Percentiles rank a stretch among this genome's conserved stretches.
Evolutionary conservation across 805 yeast species (phyloP).

Genomic region (Grigorovia humatica): DNA sequence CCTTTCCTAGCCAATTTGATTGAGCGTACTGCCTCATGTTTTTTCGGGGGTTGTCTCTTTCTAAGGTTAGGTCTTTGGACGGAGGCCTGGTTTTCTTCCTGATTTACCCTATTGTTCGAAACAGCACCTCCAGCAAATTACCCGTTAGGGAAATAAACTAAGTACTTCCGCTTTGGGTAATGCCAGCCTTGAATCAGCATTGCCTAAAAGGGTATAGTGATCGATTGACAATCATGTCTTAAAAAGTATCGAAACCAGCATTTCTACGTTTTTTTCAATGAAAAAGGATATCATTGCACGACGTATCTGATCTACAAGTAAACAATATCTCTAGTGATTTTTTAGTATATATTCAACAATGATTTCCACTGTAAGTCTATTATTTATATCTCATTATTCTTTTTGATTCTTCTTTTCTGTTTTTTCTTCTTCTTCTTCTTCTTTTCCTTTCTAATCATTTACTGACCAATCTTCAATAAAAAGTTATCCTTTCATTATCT

Average conservation of each 20-base stretch:
- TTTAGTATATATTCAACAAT: too few species aligned
- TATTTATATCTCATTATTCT: neutral
- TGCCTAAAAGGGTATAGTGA: neutral
- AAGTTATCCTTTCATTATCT: neutral
- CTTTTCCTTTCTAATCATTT: neutral
- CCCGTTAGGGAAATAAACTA: neutral
- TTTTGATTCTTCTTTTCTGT: too few species aligned
- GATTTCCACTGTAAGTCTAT: neutral
- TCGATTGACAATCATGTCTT: neutral
- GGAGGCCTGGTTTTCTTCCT: too few species aligned
- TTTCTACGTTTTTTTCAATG: neutral
- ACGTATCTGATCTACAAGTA: neutral
- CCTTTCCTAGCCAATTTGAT: too few species aligned
- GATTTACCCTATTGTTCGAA: neutral
- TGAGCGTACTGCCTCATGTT: too few species aligned
- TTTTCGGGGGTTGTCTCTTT: too few species aligned
- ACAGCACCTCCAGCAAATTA: neutral
- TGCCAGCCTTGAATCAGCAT: neutral
- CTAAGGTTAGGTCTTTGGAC: too few species aligned
- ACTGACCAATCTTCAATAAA: neutral
- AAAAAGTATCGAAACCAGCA: neutral
- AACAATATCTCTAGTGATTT: neutral
- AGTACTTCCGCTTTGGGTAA: neutral
- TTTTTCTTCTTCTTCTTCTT: neutral
- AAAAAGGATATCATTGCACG: neutral